phyloP scores from a whole-genome alignment of 345 rosid genomes.

The Linum trigynum region DNA sequence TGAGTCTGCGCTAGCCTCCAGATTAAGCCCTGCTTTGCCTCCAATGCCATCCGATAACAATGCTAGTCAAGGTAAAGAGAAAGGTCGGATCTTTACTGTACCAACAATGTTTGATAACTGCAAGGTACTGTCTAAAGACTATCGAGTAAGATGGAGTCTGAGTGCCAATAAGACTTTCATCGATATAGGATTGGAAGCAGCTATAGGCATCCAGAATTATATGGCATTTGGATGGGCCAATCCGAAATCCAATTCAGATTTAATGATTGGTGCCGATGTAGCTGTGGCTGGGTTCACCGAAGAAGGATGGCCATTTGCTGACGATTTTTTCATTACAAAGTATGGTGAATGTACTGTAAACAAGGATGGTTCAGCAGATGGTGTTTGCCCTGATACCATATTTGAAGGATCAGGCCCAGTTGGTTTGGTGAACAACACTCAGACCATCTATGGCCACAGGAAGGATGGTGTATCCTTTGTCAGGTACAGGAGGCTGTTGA shows the following conservation, averaged over 20 bases:
- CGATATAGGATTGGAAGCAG: slow-evolving; percentile 82
- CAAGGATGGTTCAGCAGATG: slow-evolving; percentile 50
- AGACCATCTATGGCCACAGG: slow-evolving; percentile 76
- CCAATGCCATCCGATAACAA: slow-evolving; percentile 32
- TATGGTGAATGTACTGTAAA: slow-evolving; percentile 57
- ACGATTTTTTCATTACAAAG: slow-evolving; percentile 68
- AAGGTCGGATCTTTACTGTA: slow-evolving; percentile 18
- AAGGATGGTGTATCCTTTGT: slow-evolving; percentile 89
- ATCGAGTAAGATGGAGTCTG: slow-evolving; percentile 74
- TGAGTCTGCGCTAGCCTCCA: slow-evolving; percentile 19
- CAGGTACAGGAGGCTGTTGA: slow-evolving; percentile 60
- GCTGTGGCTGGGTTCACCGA: slow-evolving; percentile 64
- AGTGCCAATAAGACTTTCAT: slow-evolving; percentile 40
- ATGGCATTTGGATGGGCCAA: slow-evolving; percentile 96
- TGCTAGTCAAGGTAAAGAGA: slow-evolving; percentile 15
- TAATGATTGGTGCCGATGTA: slow-evolving; percentile 76
- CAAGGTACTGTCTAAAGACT: slow-evolving; percentile 48
- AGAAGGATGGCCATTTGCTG: slow-evolving; percentile 66
- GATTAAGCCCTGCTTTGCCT: slow-evolving; percentile 21
- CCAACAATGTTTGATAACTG: slow-evolving; percentile 83
- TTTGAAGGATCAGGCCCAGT: slow-evolving; percentile 37
- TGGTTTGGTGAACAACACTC: slow-evolving; percentile 61
- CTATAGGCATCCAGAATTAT: slow-evolving; percentile 46
- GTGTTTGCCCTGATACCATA: slow-evolving; percentile 83
- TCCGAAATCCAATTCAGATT: slow-evolving; percentile 34